Conservation (phyloP, 169 alveolate species). For the Babesia bovis region DNA sequence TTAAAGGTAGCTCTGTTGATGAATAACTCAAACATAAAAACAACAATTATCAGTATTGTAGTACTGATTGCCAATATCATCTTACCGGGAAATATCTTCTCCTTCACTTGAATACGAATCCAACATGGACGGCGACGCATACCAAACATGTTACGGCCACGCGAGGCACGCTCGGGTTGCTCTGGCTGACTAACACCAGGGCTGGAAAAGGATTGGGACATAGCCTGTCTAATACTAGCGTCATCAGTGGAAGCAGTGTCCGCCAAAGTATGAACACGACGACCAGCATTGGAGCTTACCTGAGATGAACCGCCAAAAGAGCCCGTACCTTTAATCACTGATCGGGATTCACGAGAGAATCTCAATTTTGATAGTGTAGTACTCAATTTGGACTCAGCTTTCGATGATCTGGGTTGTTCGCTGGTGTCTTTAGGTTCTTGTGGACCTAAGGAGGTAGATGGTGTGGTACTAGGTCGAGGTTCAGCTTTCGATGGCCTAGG, state of each 20-base stretch:
- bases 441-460: no score
- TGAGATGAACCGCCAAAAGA: no score
- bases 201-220: background rate
- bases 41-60: background rate
- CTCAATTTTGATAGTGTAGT: no score
- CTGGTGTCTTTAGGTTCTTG: background rate
- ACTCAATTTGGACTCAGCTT: no score
- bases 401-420: background rate
- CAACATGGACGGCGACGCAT: background rate
- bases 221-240: background rate
- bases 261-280: background rate
- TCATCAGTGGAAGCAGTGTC: conserved; percentile 8
- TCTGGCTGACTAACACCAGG: background rate
- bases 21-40: conserved; percentile 19
- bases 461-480: no score
- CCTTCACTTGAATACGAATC: conserved; percentile 1
- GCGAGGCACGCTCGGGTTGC: background rate
- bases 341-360: no score
- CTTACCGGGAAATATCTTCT: conserved; percentile 13
- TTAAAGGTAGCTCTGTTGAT: conserved; percentile 74
- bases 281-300: no score
- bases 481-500: background rate
- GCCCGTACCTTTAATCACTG: no score
- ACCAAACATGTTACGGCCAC: background rate
- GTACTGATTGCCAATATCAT: background rate